Evolutionary conservation across 2,329 filamentous ascomycete genomes (phyloP).

Genomic region (Beauveria scarabaeidicola): DNA sequence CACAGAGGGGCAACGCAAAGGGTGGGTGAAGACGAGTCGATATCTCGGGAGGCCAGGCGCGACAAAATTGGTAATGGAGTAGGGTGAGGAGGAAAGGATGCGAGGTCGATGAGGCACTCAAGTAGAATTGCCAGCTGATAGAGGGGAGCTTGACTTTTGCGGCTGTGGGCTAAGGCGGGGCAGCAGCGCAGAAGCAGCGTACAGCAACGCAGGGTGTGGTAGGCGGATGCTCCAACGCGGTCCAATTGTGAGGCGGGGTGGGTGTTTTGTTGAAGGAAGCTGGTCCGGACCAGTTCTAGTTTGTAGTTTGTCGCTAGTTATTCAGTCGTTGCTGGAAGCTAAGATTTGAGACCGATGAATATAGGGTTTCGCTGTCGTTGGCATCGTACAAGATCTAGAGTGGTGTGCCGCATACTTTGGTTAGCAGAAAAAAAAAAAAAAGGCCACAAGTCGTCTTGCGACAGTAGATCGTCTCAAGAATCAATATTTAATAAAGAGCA

Average conservation of each 20-base stretch:
- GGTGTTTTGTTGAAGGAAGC: neutral
- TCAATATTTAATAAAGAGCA: neutral
- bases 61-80: neutral
- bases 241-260: neutral
- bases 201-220: neutral
- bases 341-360: neutral
- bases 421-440: neutral
- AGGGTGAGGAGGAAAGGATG: constrained; percentile 4
- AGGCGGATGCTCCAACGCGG: neutral
- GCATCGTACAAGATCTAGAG: neutral
- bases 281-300: neutral
- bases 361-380: neutral
- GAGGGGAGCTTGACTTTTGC: constrained; percentile 10
- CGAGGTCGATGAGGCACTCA: neutral
- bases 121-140: neutral
- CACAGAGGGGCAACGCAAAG: neutral
- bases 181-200: neutral
- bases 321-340: neutral
- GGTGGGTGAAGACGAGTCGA: neutral
- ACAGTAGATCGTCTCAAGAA: neutral
- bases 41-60: neutral
- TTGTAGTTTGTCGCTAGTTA: neutral
- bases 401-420: neutral
- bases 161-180: constrained; percentile 9
- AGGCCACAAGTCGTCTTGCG: neutral